Conservation (phyloP, 345 rosid species). For the Adansonia digitata region DNA sequence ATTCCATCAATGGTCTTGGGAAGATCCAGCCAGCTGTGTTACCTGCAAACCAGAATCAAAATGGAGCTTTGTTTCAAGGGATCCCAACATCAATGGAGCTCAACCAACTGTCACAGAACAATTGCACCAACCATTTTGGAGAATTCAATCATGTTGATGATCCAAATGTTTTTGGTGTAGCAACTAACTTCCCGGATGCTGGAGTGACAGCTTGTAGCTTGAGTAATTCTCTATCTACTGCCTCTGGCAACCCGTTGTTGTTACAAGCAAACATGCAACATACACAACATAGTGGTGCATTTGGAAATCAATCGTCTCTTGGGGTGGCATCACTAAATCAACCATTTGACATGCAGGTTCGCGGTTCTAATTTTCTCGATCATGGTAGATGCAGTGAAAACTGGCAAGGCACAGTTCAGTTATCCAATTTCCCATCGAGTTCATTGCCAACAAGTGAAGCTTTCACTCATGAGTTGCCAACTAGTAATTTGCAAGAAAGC, state of each 20-base stretch:
- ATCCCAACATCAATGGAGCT: constrained; percentile 40
- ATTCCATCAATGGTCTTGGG: constrained; percentile 36
- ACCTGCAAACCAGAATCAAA: constrained; percentile 39
- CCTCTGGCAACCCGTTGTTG: constrained; percentile 38
- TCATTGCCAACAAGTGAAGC: constrained; percentile 37
- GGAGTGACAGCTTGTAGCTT: constrained; percentile 34
- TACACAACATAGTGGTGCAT: constrained; percentile 24
- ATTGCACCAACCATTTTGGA: constrained; percentile 34
- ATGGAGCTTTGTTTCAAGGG: constrained; percentile 37
- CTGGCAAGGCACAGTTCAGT: constrained; percentile 47
- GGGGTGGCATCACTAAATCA: constrained; percentile 33
- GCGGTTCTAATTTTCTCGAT: constrained; percentile 43
- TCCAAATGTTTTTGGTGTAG: constrained; percentile 24
- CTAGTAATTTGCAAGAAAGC: constrained; percentile 27
- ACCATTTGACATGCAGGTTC: constrained; percentile 28
- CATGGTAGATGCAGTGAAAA: constrained; percentile 34
- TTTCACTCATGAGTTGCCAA: constrained; percentile 31
- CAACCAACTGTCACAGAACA: constrained; percentile 41
- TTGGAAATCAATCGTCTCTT: constrained; percentile 42
- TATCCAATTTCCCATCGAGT: constrained; percentile 44
- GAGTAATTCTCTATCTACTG: constrained; percentile 31
- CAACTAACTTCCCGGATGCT: constrained; percentile 32
- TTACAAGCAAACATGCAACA: constrained; percentile 37
- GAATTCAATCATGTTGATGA: constrained; percentile 37
- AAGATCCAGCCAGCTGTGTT: constrained; percentile 38